Base-by-base conservation (phyloP, 345 rosid genomes). In the Populus alba region DNA sequence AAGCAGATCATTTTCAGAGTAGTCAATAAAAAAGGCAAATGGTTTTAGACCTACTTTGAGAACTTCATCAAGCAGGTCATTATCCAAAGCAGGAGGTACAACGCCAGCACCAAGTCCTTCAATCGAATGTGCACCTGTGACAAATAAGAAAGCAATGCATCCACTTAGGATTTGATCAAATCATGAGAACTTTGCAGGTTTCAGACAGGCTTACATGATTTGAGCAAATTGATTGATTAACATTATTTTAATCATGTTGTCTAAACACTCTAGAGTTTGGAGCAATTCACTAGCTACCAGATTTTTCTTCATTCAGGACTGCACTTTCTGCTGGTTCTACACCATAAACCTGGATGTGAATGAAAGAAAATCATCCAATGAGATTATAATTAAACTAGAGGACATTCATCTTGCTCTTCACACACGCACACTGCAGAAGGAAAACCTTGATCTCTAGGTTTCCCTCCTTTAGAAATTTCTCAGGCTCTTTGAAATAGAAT, bases 41-140 rank as follows among this genome's bases (percentile, higher is more conserved):
- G 31, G 62, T 41, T 59, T 38, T 18, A 74, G 72, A 70, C 88
- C 84, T 78, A 88, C 89, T 20, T 63, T 79, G 38, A 91, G 22
- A 65, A 88, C 91, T 85, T 87, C 88, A 68, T 90, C 93, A 22
- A 91, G 91, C 37, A 87, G 15, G 66, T 25, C 76, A 62, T 76
- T 57, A 66, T 91, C 82, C 83, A 91, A 70, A 66, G 87, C 78
- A 59, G 63, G 43, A n/a, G 88, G 88, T 57, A 91, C 69, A 33
- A 33, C 2, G 65, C 92, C 93, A 68, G 90, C 86, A 10, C 93
- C 93, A 79, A 90, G 80, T 65, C 93, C 96, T 72, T 88, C 82
- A n/a, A 91, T 90, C 78, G 62, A 53, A 84, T 90, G 92, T 51
- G 68, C 67, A 68, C 93, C 93, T 90, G 75, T 35, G 22, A 68